phyloP scores from a whole-genome alignment of 257 asterid genomes.

The Parsonsia alboflavescens region DNA sequence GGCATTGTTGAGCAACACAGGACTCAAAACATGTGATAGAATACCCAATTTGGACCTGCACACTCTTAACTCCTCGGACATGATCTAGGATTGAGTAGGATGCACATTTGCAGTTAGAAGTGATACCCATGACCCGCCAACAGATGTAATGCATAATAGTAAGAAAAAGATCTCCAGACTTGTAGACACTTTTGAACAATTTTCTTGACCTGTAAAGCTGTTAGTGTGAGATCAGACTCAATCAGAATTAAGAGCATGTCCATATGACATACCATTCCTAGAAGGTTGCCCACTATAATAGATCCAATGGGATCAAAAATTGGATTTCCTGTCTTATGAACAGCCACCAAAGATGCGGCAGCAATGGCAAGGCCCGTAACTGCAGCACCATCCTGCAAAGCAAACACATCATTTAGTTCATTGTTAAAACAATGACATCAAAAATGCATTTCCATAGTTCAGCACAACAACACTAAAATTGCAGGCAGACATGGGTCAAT shows the following conservation, averaged over 20 bases:
- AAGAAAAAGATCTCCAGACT: not conserved
- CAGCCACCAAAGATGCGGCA: conserved; percentile 94
- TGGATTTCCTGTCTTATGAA: conserved; percentile 81
- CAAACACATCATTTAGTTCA: conserved; percentile 9
- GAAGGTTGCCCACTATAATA: conserved; percentile 85
- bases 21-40: not conserved
- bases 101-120: not conserved
- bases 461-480: not conserved
- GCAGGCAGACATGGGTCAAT: not conserved
- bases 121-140: not conserved
- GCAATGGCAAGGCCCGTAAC: conserved; percentile 95
- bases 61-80: not conserved
- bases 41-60: not conserved
- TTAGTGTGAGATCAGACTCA: not conserved
- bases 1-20: not conserved
- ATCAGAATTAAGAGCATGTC: conserved; percentile 8
- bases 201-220: not conserved
- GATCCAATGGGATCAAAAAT: conserved; percentile 97
- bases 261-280: conserved; percentile 73
- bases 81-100: not conserved
- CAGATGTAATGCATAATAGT: not conserved
- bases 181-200: not conserved
- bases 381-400: conserved; percentile 95
- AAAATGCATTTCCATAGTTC: not conserved
- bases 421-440: conserved; percentile 13